Base-by-base conservation (phyloP, 192 early-diverging fungal species). In the Kickxella alabastrina region DNA sequence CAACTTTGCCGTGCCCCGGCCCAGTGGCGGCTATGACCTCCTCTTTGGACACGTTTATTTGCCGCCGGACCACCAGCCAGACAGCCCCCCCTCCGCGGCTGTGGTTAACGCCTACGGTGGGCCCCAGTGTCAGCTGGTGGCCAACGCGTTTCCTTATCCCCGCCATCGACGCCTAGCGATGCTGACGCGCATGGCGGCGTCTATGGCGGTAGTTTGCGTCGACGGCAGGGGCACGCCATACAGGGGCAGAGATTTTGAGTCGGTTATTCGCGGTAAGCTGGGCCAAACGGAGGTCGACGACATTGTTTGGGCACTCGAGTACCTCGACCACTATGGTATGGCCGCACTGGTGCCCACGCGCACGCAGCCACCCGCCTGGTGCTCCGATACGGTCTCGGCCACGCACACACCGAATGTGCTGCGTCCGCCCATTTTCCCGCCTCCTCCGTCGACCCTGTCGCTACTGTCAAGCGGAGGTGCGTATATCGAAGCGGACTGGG, bases 61-160 rank as follows among this genome's bases (percentile, higher is more conserved):
- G 31, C 56, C 56, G 27, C 56, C 56, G 1, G 56, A 50, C 26
- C 50, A 48, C 22, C 12, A 7, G 2, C 39, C 40, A 2, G 56
- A 47, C 9, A 49, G 85, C 49, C 86, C 86, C 12, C n/a, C n/a
- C n/a, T n/a, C n/a, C n/a, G n/a, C n/a, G n/a, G 84, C 80, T 0
- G 34, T 90, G 10, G 64, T 87, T 24, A 69, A 78, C 21, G 78
- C 87, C 12, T 90, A 90, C 43, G 87, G 87, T 13, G 87, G 87
- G 4, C 87, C 87, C 7, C 75, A 84, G 52, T 81, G 82, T 34
- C 86, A 87, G 53, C 58, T 86, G 54, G 85, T 88, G 9, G 84
- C 80, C 4, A 89, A 87, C 40, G 87, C 86, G 15, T 87, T 78
- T 52, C 82, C 85, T 28, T 76, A 78, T 37, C 81, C 86, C 10